Base-by-base conservation (phyloP, 2,329 filamentous ascomycete genomes). In the Purpureocillium takamizusanense region DNA sequence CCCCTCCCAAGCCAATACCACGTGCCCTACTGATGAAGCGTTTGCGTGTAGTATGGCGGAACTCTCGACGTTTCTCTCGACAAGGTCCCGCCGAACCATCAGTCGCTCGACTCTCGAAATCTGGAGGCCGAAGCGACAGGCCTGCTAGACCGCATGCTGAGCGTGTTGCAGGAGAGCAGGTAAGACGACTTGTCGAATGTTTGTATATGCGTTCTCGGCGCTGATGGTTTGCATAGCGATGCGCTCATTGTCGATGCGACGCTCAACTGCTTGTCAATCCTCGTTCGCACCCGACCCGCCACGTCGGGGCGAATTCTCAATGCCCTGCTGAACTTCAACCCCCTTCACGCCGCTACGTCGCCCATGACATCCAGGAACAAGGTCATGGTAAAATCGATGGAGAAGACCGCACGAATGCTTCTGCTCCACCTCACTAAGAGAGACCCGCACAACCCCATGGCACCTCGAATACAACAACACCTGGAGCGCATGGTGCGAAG, bases 91-190 rank as follows among this genome's bases (percentile, higher is more conserved):
- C 74, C 80, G 48, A 86, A 84, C 46, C 92, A 98, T 58, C 71
- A 86, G 37, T 63, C 94, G 15, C 75, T 98, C 37, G 80, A 87
- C 45, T 76, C 83, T 33, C 76, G 81, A 42, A 86, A 81, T 46
- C 76, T 98, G 17, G 92, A 97, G 62, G 92, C 94, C 13, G 92
- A 98, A 65, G 86, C 88, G 15, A 88, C 83, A 18, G 92, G 90
- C 13, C 70, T 98, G 31, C 67, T 98, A 43, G 94, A 98, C 62
- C 79, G 92, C 49, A 78, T 98, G 62, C 69, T 98, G 25, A 76
- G 76, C 40, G 79, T 88, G 30, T 74, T 98, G 46, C 88, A 95
- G 57, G 89, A 95, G 54, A 80, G 76, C 64, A 87, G 79, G 86
- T 92, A 69, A 60, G 79, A 42, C 35, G 15, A 41, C n/a, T 18